Conservation (phyloP, 352 stramenopile genomes). For the Phytophthora cactorum region DNA sequence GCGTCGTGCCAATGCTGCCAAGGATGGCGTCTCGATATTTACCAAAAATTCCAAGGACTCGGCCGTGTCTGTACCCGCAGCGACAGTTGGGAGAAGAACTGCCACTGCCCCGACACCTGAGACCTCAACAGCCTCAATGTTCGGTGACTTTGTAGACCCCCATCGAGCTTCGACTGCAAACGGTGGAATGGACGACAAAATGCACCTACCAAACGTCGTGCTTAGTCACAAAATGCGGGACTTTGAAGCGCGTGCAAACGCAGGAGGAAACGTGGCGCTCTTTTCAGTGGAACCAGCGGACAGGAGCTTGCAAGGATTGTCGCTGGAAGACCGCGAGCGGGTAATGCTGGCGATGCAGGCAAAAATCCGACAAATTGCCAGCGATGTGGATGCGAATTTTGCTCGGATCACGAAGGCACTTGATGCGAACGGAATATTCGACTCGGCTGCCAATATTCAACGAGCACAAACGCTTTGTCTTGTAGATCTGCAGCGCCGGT, state of each 20-base stretch:
- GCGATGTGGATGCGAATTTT: conserved; percentile 64
- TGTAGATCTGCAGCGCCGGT: conserved; percentile 70
- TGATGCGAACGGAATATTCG: conserved; percentile 73
- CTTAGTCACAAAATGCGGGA: conserved; percentile 82
- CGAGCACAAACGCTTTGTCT: conserved; percentile 72
- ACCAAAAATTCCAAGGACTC: conserved; percentile 36
- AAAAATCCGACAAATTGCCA: conserved; percentile 70
- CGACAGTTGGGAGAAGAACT: conserved; percentile 9
- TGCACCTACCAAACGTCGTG: conserved; percentile 71
- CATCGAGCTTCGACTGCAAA: conserved; percentile 18
- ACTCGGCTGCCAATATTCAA: conserved; percentile 59
- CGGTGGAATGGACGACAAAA: conserved; percentile 32
- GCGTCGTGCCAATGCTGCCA: conserved; percentile 65
- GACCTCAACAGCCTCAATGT: conserved; percentile 1
- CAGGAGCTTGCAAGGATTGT: conserved; percentile 55
- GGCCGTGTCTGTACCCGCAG: not conserved
- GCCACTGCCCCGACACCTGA: conserved; percentile 13
- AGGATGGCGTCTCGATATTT: conserved; percentile 77
- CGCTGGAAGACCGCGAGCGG: conserved; percentile 71
- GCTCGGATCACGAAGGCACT: conserved; percentile 53
- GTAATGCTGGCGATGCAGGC: conserved; percentile 78
- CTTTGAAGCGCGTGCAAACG: conserved; percentile 73
- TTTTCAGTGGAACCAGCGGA: conserved; percentile 63
- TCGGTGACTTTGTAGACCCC: conserved; percentile 2
- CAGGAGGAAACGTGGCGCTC: conserved; percentile 37